Conservation (phyloP, 208 protist genomes). For the Acanthamoeba healyi region DNA sequence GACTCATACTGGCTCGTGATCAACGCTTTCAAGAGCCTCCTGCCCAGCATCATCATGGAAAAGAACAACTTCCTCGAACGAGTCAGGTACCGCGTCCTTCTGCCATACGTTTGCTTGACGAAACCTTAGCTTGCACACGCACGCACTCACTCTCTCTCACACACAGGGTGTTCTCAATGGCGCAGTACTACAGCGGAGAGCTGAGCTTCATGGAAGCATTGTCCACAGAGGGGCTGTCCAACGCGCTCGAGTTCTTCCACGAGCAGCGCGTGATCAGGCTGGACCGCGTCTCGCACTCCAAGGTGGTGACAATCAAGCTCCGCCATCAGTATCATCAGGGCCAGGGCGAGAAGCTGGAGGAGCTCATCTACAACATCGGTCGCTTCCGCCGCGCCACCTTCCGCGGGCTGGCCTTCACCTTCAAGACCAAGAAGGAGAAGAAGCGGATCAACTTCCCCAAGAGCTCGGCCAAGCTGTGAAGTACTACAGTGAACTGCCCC, state of each 20-base stretch:
- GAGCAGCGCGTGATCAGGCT: constrained; percentile 18
- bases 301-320: constrained; percentile 50
- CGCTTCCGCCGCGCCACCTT: constrained; percentile 44
- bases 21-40: constrained; percentile 21
- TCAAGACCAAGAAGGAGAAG: constrained; percentile 32
- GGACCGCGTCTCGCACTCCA: constrained; percentile 39
- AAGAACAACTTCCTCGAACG: constrained; percentile 34
- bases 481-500: background rate
- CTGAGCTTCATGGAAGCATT: constrained; percentile 41
- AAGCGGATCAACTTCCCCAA: constrained; percentile 20
- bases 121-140: background rate
- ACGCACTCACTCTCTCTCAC: background rate
- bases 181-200: constrained; percentile 41
- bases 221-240: constrained; percentile 22
- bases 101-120: background rate
- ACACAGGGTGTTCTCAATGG: constrained; percentile 19
- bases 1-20: constrained; percentile 73
- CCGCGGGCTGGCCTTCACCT: constrained; percentile 23
- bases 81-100: background rate
- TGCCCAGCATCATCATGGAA: constrained; percentile 47
- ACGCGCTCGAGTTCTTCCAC: constrained; percentile 39
- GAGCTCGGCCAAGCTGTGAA: background rate
- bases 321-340: constrained; percentile 4
- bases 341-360: constrained; percentile 51
- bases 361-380: constrained; percentile 41